Percentiles rank a stretch among this genome's conserved stretches.
Evolutionary conservation across 371 early-diverging fungal genomes (phyloP).

Genomic region (Mortierella sp.): DNA sequence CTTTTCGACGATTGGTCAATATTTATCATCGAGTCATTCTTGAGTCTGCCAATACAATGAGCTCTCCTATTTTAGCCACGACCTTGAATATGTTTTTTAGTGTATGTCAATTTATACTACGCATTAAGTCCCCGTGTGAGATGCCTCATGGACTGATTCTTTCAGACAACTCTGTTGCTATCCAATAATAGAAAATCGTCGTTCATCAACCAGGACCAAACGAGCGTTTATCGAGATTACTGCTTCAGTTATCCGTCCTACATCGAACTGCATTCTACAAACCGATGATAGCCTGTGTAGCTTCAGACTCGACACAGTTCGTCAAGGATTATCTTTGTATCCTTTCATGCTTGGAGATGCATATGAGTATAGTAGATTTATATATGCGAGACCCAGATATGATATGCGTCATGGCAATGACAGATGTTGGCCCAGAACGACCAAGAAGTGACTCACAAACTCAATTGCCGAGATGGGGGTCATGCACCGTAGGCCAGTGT

Average conservation of each 20-base stretch:
- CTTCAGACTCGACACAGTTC: conserved; percentile 66
- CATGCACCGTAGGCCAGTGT: conserved; percentile 73
- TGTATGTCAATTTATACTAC: conserved; percentile 16
- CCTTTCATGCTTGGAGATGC: conserved; percentile 62
- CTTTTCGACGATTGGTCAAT: conserved; percentile 31
- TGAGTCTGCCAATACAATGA: conserved; percentile 22
- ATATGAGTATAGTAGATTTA: conserved; percentile 68
- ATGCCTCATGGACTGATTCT: not conserved
- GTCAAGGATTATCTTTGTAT: conserved; percentile 61
- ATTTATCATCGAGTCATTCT: conserved; percentile 39
- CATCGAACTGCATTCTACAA: conserved; percentile 65
- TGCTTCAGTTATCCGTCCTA: conserved; percentile 59
- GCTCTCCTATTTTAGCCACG: conserved; percentile 22
- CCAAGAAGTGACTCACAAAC: conserved; percentile 28
- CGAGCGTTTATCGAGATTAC: conserved; percentile 57
- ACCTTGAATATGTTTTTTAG: conserved; percentile 43
- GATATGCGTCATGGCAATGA: conserved; percentile 71
- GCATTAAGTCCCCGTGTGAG: no score
- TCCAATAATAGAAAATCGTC: conserved; percentile 43
- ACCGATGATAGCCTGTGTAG: conserved; percentile 71
- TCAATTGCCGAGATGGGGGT: conserved; percentile 63
- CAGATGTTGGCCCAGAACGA: conserved; percentile 64
- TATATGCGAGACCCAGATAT: conserved; percentile 78
- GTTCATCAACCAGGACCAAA: conserved; percentile 45
- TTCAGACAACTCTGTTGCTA: not conserved